phyloP scores from a whole-genome alignment of 306 rosid species.

The Argentina anserina region DNA sequence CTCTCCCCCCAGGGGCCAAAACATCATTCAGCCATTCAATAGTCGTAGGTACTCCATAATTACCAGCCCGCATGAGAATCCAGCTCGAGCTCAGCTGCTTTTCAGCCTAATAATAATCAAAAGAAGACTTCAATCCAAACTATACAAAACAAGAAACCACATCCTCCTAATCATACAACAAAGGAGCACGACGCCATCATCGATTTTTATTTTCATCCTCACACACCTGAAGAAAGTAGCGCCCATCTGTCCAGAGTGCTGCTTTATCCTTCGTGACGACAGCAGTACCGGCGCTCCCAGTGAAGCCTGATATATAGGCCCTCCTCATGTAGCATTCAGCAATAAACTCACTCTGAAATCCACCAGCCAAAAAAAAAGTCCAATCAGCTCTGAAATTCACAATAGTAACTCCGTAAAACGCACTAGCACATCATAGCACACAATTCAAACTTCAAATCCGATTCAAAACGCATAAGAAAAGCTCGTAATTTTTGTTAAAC shows the following conservation, averaged over 20 bases:
- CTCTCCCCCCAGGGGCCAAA: slow-evolving; percentile 82
- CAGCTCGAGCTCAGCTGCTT: slow-evolving; percentile 80
- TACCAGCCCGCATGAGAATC: slow-evolving; percentile 96
- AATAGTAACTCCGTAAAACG: not conserved
- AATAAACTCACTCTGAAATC: slow-evolving; percentile 82
- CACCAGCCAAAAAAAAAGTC: not conserved
- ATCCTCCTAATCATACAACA: not conserved
- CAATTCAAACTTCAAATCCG: not conserved
- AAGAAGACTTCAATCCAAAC: not conserved
- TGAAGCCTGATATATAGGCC: slow-evolving; percentile 76
- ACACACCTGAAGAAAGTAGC: slow-evolving; percentile 91
- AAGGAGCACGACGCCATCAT: too few species aligned
- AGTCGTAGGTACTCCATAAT: slow-evolving; percentile 72
- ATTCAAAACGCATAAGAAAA: not conserved
- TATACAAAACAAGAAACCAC: not conserved
- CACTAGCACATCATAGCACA: not conserved
- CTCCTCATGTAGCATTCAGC: slow-evolving; percentile 87
- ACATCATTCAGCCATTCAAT: slow-evolving; percentile 87
- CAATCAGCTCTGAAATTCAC: not conserved
- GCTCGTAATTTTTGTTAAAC: not conserved
- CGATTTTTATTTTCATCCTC: not conserved
- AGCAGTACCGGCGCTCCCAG: slow-evolving; percentile 94
- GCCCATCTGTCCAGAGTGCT: slow-evolving; percentile 98
- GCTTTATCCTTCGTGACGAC: slow-evolving; percentile 86
- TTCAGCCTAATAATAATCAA: slow-evolving; percentile 66